Percentiles rank a stretch among this genome's conserved stretches.
Evolutionary conservation across 2,329 filamentous ascomycete species (phyloP).

Genomic region (Talaromyces sp.): DNA sequence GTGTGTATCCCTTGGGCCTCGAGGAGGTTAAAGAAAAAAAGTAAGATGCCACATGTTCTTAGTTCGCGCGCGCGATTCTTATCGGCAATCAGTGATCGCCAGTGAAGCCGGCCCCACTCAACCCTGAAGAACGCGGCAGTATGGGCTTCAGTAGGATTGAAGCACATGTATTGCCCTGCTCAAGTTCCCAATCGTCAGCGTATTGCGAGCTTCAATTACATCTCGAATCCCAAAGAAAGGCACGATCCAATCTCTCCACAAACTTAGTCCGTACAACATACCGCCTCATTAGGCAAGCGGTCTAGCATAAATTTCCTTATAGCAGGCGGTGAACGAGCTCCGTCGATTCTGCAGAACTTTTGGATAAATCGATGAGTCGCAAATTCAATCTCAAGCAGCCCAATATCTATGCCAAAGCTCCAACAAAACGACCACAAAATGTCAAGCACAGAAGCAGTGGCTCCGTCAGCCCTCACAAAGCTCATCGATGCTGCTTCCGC

Average conservation of each 20-base stretch:
- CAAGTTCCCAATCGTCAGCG: background rate
- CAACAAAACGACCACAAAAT: conserved; percentile 15
- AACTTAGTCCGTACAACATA: background rate
- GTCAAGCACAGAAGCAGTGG: conserved; percentile 11
- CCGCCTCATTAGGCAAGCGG: conserved; percentile 12
- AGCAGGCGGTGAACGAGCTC: background rate
- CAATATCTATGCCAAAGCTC: background rate
- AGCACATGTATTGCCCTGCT: background rate
- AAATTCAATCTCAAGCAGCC: background rate
- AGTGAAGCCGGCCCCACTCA: conserved; percentile 19
- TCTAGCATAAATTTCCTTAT: background rate
- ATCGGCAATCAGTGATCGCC: conserved; percentile 24
- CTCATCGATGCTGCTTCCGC: conserved; percentile 39
- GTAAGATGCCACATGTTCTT: conserved; percentile 42
- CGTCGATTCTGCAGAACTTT: background rate
- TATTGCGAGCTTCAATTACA: background rate
- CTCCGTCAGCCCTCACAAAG: conserved; percentile 44
- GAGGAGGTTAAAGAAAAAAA: conserved; percentile 9
- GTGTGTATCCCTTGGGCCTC: background rate
- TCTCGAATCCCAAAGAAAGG: background rate
- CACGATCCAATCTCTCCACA: background rate
- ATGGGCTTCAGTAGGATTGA: background rate
- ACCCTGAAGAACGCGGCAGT: conserved; percentile 13
- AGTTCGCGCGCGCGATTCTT: conserved; percentile 17
- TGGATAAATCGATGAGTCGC: background rate